Conservation (phyloP, 2,329 filamentous ascomycete genomes). For the Alternaria solani region DNA sequence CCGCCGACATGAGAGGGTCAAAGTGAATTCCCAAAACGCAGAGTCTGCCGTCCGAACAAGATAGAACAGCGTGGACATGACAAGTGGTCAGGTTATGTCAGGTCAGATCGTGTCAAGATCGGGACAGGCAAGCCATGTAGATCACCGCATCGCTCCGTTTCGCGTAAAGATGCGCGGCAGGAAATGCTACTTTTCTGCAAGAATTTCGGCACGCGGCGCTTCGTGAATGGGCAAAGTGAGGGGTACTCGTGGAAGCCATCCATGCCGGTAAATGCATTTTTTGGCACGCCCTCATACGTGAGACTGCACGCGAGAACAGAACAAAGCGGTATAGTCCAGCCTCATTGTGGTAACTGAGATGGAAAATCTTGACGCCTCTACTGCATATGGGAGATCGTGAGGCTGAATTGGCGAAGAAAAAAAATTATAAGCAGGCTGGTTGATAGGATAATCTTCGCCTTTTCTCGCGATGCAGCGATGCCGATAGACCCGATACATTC, state of each 20-base stretch:
- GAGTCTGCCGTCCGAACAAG: neutral
- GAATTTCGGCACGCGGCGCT: slow-evolving; percentile 3
- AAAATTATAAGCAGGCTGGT: neutral
- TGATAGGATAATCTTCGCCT: neutral
- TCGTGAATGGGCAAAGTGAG: neutral
- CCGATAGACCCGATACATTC: neutral
- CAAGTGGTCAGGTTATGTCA: slow-evolving; percentile 8
- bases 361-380: neutral
- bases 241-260: neutral
- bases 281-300: neutral
- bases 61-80: slow-evolving; percentile 10
- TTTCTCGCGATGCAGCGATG: neutral
- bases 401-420: neutral
- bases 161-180: neutral
- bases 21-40: slow-evolving; percentile 1
- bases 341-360: neutral
- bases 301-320: slow-evolving; percentile 1
- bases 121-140: neutral
- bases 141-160: neutral
- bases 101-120: slow-evolving; percentile 6
- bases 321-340: neutral
- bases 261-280: slow-evolving; percentile 3
- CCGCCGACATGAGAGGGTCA: slow-evolving; percentile 3
- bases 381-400: slow-evolving; percentile 4
- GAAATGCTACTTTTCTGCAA: neutral